Base-by-base conservation (phyloP, 805 yeast genomes). In the Cyberlindnera bimundalis region DNA sequence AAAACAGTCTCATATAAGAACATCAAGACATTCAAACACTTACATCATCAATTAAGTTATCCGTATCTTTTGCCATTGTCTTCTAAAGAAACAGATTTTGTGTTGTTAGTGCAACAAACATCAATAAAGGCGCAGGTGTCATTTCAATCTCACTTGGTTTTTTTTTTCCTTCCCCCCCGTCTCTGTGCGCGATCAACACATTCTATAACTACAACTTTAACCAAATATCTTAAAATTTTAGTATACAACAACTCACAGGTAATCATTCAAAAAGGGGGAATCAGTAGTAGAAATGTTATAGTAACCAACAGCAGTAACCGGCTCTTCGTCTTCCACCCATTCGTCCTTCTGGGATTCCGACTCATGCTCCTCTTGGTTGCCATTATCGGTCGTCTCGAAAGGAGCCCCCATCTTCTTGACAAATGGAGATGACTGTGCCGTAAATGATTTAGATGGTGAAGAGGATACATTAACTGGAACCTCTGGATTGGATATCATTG, bases 261-360 rank as follows among this genome's bases (percentile, higher is more conserved):
- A 46, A 3, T 35, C 43, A 21, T 46, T 43, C 25, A 54, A 42
- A 29, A 56, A 48, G 0, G 54, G 53, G 3, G 58, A 50, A 5
- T 36, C 38, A 4, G 36, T 29, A 17, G n/a, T n/a, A n/a, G n/a
- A n/a, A n/a, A 42, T 6, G 35, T 39, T 46, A 40, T 56, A 54
- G 27, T 54, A 55, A 9, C 52, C 56, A 4, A 26, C 29, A 3
- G 49, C n/a, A n/a, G n/a, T n/a, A n/a, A n/a, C n/a, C n/a, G n/a
- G n/a, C n/a, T n/a, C n/a, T n/a, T n/a, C n/a, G n/a, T n/a, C n/a
- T 17, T 6, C 32, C 24, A 21, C 24, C 10, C 6, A 10, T 7
- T 7, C 24, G 6, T 6, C 24, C 24, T 10, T 21, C 24, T 16
- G n/a, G n/a, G n/a, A n/a, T n/a, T n/a, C n/a, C n/a, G n/a, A n/a